A percentile compares a stretch with the other conserved stretches of the same genome.
Evolutionary conservation across 768 basidiomycete genomes (phyloP).

Genomic region (Sporobolomyces phaffii): DNA sequence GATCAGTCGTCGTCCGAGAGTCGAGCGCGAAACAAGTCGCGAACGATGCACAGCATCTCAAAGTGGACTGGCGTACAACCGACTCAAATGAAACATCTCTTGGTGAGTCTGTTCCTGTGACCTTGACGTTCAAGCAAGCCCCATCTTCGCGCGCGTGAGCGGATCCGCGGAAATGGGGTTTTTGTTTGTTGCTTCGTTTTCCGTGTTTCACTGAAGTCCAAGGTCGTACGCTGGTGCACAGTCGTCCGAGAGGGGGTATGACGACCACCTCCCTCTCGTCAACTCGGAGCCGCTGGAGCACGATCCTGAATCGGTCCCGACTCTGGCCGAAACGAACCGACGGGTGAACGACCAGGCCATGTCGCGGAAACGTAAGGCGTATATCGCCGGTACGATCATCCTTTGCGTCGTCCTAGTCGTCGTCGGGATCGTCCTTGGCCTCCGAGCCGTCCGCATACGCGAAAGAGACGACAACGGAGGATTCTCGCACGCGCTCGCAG

Average conservation of each 20-base stretch:
- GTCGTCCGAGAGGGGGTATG: too few relatives aligned
- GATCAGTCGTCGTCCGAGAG: not conserved
- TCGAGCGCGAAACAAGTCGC: not conserved
- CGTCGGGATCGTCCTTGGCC: not conserved
- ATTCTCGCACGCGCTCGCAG: not conserved
- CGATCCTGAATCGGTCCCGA: not conserved
- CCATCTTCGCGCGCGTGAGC: too few relatives aligned
- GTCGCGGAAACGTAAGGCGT: conserved; percentile 1
- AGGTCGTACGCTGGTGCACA: too few relatives aligned
- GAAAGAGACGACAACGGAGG: not conserved
- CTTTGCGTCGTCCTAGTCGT: conserved; percentile 6
- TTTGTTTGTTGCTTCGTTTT: too few relatives aligned
- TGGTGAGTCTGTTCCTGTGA: too few relatives aligned
- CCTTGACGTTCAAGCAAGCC: too few relatives aligned
- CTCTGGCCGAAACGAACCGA: not conserved
- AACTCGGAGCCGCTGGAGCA: not conserved
- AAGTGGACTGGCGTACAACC: too few relatives aligned
- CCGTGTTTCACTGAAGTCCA: too few relatives aligned
- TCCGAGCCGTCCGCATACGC: not conserved
- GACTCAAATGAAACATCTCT: too few relatives aligned
- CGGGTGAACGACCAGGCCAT: not conserved
- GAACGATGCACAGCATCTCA: too few relatives aligned
- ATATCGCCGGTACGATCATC: not conserved
- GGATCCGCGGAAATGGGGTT: too few relatives aligned
- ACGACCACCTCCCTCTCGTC: not conserved